A percentile compares a stretch with the other conserved stretches of the same genome.
phyloP scores from a whole-genome alignment of 2,329 filamentous ascomycete genomes.

The Orbilia ellipsospora region DNA sequence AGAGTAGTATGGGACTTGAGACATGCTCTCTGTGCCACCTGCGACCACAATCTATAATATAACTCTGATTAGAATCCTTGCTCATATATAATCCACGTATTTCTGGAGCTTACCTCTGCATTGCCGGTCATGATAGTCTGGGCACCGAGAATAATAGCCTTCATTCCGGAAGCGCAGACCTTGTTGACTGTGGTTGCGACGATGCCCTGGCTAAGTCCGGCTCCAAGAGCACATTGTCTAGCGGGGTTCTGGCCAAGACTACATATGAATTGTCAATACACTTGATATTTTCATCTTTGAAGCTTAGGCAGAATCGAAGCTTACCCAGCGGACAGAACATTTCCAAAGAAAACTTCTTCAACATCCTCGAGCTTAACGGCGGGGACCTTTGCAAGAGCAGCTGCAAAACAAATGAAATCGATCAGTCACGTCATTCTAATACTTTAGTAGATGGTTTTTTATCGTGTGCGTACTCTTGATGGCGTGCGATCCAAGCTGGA shows the following conservation, averaged over 20 bases:
- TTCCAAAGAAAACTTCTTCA: conserved; percentile 97
- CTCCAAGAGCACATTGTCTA: conserved; percentile 89
- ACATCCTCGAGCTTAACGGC: conserved; percentile 88
- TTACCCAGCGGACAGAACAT: conserved; percentile 95
- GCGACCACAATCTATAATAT: conserved; percentile 78
- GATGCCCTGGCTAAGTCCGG: conserved; percentile 81
- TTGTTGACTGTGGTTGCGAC: conserved; percentile 97
- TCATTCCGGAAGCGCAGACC: conserved; percentile 94
- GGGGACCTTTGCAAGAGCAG: conserved; percentile 85
- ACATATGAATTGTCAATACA: conserved; percentile 55
- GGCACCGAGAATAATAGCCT: conserved; percentile 91
- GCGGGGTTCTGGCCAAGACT: conserved; percentile 97
- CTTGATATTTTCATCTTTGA: neutral
- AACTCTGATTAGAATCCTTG: conserved; percentile 2
- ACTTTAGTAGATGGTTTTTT: neutral
- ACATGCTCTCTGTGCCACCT: conserved; percentile 98
- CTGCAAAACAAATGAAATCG: conserved; percentile 61
- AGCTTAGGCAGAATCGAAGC: conserved; percentile 58
- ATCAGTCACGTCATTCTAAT: neutral
- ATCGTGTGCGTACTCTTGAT: conserved; percentile 79
- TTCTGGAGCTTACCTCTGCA: conserved; percentile 68
- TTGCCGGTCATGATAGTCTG: conserved; percentile 98
- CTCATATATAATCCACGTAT: too few relatives aligned
- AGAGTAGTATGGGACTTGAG: conserved; percentile 95
- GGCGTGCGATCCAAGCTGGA: conserved; percentile 86